Conservation (phyloP, 495 filamentous ascomycete genomes). For the Platismatia glauca region DNA sequence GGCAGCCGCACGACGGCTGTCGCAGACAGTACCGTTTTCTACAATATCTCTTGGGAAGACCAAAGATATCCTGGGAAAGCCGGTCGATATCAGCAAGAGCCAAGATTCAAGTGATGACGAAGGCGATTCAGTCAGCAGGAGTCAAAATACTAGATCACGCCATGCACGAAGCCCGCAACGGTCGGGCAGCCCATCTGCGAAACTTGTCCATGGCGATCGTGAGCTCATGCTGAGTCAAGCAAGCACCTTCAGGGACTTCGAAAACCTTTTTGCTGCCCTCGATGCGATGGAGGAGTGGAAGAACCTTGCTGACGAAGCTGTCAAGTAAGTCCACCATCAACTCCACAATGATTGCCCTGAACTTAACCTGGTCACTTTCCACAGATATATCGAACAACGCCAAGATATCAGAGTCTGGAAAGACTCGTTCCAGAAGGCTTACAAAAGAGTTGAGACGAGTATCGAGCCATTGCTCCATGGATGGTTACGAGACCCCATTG, state of each 20-base stretch:
- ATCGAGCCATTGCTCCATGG: conserved; percentile 35
- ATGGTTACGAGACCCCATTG: conserved; percentile 31
- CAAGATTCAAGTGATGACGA: conserved; percentile 14
- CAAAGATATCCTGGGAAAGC: conserved; percentile 18
- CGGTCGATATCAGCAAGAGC: conserved; percentile 17
- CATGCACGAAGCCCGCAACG: conserved; percentile 7
- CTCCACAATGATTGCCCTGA: conserved; percentile 28
- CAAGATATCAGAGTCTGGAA: conserved; percentile 31
- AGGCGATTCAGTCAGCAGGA: background rate
- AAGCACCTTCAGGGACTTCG: conserved; percentile 62
- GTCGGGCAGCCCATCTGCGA: conserved; percentile 3
- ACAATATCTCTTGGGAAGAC: conserved; percentile 28
- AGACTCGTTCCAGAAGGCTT: conserved; percentile 28
- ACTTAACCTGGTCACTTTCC: background rate
- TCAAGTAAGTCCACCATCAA: conserved; percentile 29
- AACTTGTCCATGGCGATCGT: conserved; percentile 10
- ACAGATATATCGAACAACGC: conserved; percentile 23
- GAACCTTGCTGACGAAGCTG: conserved; percentile 36
- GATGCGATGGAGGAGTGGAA: conserved; percentile 56
- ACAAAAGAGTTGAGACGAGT: conserved; percentile 29
- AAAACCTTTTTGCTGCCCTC: conserved; percentile 57
- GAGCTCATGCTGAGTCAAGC: conserved; percentile 42
- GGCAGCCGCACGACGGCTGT: conserved; percentile 56
- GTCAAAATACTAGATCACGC: conserved; percentile 1
- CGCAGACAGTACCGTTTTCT: conserved; percentile 38